phyloP scores from a whole-genome alignment of 345 rosid genomes.

The Citropsis articulata region DNA sequence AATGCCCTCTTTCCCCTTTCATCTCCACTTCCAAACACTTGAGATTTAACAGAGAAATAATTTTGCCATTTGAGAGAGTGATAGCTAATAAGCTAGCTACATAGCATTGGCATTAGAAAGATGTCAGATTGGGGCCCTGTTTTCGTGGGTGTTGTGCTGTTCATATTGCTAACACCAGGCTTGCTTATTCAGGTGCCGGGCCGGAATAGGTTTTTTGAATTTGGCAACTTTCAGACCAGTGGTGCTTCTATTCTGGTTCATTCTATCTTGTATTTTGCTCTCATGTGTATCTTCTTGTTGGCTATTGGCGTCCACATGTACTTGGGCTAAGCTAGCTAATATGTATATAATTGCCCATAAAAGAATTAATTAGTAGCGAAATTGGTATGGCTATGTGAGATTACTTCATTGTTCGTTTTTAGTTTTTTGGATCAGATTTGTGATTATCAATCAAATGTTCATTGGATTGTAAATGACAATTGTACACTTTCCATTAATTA shows the following conservation, averaged over 20 bases:
- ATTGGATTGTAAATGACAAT: neutral
- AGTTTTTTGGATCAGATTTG: neutral
- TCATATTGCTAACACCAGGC: slow-evolving; percentile 81
- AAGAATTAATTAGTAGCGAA: neutral
- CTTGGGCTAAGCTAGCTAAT: slow-evolving; percentile 33
- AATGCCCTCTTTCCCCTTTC: neutral
- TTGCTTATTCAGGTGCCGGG: slow-evolving; percentile 83
- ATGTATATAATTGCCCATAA: too few species aligned
- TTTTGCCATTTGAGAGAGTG: neutral
- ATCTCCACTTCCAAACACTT: neutral
- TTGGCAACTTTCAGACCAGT: slow-evolving; percentile 87
- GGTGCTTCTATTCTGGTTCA: slow-evolving; percentile 82
- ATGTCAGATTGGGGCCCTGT: slow-evolving; percentile 99
- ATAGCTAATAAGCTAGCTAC: neutral
- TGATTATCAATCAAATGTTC: neutral
- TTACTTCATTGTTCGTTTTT: neutral
- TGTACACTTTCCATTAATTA: neutral
- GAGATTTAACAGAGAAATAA: neutral
- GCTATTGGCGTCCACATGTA: slow-evolving; percentile 82
- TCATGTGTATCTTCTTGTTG: slow-evolving; percentile 81
- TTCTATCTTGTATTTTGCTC: slow-evolving; percentile 65
- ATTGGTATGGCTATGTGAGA: neutral
- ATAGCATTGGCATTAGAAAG: neutral
- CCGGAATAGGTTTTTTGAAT: slow-evolving; percentile 47
- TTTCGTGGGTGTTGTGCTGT: slow-evolving; percentile 77